Base-by-base conservation (phyloP, 148 eudicot genomes). In the Spergularia bocconei region DNA sequence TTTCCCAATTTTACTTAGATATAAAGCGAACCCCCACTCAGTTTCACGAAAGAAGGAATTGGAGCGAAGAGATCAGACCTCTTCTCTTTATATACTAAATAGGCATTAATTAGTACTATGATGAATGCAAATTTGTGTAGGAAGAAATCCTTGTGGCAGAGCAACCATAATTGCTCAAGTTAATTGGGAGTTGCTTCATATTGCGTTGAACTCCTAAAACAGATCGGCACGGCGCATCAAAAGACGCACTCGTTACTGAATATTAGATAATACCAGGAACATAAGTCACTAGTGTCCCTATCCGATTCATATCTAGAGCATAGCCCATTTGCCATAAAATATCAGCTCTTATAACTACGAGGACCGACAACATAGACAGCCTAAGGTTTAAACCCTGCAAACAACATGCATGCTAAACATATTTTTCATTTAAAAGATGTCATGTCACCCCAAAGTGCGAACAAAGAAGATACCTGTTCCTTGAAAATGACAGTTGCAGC, bases 401-500 rank as follows among this genome's bases (percentile, higher is more conserved):
- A 14, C 7, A 65, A 64, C 47, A 67, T 19, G 39, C 4, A 11
- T 5, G 7, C 54, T 21, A 44, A 15, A 48, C 15, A 17, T 66
- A 20, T 38, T 23, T 38, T 12, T 50, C 68, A 72, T 55, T 41
- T 55, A 47, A 70, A 29, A 29, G 36, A 29, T 29, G 36, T 29
- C 36, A 29, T 29, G 2, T 29, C 36, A 29, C 36, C 36, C 25
- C 29, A 20, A 25, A 69, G n/a, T 15, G 47, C n/a, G 19, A 69
- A 70, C 5, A 55, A 48, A 44, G 53, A 71, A 87, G 86, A 78
- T 87, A 79, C 98, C 98, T 95, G 97, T 84, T 95, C 98, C 85
- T 95, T 95, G 80, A 95, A 95, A 80, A 95, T 92, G 74, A 95
- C 93, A 77, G 97, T 95, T 29, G 98, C 96, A 74, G 98, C 98